These are phyloP conservation scores for Babesia bigemina DNA, from an alignment of 169 alveolate genomes.

Conservation along the genomic window DNA sequence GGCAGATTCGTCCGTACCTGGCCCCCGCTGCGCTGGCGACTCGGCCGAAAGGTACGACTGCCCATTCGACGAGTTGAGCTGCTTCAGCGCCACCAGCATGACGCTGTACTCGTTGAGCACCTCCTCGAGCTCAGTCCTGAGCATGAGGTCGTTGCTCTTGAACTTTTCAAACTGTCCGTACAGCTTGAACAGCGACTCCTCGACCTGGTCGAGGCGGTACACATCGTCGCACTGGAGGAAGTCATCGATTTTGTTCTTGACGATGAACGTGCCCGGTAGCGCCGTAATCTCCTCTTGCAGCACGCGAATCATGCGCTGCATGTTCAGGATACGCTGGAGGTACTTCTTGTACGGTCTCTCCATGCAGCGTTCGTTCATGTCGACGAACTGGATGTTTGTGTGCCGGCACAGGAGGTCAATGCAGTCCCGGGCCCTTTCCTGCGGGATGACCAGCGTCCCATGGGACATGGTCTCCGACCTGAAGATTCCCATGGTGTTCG, in stretches of 20 bases:
- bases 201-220: slow-evolving; percentile 85
- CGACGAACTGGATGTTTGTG: slow-evolving; percentile 85
- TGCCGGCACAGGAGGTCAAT: slow-evolving; percentile 85
- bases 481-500: slow-evolving; percentile 60
- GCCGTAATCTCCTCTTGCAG: slow-evolving; percentile 79
- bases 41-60: slow-evolving; percentile 31
- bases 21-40: slow-evolving; percentile 10
- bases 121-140: slow-evolving; percentile 80
- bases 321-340: slow-evolving; percentile 89
- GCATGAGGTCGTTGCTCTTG: slow-evolving; percentile 81
- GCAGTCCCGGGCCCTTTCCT: slow-evolving; percentile 88
- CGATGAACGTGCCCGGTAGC: slow-evolving; percentile 77
- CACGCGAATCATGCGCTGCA: slow-evolving; percentile 88
- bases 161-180: slow-evolving; percentile 88
- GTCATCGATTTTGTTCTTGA: slow-evolving; percentile 79
- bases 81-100: slow-evolving; percentile 75
- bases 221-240: slow-evolving; percentile 81
- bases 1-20: slow-evolving; percentile 61
- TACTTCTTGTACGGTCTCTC: slow-evolving; percentile 88
- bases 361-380: slow-evolving; percentile 84
- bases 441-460: slow-evolving; percentile 91
- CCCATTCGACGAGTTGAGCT: slow-evolving; percentile 55
- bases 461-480: slow-evolving; percentile 86
- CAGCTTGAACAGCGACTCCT: slow-evolving; percentile 83
- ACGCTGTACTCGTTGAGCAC: slow-evolving; percentile 85